phyloP scores from a whole-genome alignment of 495 filamentous ascomycete genomes.

The Entonaema liquescens region DNA sequence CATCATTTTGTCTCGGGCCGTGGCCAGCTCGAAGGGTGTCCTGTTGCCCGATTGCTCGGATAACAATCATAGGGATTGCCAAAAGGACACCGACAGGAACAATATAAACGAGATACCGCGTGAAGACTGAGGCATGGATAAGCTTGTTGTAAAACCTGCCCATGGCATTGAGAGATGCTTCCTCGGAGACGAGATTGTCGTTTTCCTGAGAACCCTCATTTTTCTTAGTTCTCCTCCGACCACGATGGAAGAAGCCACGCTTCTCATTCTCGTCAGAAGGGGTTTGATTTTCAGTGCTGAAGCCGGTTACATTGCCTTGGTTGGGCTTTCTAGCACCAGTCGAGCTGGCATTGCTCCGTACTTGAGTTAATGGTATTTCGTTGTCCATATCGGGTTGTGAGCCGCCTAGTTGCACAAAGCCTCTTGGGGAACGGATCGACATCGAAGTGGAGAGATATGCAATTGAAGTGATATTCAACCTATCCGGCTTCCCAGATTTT shows the following conservation, averaged over 20 bases:
- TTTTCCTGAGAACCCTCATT: constrained; percentile 58
- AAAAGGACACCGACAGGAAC: constrained; percentile 78
- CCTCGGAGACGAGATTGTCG: constrained; percentile 64
- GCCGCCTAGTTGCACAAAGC: constrained; percentile 42
- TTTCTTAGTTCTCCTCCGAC: constrained; percentile 62
- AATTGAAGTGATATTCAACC: constrained; percentile 16
- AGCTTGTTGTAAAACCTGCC: constrained; percentile 88
- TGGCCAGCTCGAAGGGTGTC: constrained; percentile 50
- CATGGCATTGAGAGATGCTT: constrained; percentile 75
- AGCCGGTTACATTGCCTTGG: constrained; percentile 49
- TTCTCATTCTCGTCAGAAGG: constrained; percentile 52
- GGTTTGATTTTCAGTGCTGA: constrained; percentile 40
- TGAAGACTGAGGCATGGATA: constrained; percentile 83
- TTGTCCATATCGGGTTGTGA: constrained; percentile 45
- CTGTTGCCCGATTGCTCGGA: constrained; percentile 58
- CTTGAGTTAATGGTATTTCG: constrained; percentile 62
- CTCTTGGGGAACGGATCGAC: constrained; percentile 45
- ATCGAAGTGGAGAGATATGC: constrained; percentile 25
- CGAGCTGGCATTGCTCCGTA: constrained; percentile 59
- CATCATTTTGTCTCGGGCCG: constrained; percentile 25
- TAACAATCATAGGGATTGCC: constrained; percentile 81
- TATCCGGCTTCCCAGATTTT: neutral
- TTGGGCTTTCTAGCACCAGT: constrained; percentile 59
- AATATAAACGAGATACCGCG: constrained; percentile 89
- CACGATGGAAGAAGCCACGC: constrained; percentile 63